Evolutionary conservation across 1,284 basidiomycete genomes (phyloP), one percentile per base, ranked within the genome.

Genomic region (Leccinum griseonigrum): DNA sequence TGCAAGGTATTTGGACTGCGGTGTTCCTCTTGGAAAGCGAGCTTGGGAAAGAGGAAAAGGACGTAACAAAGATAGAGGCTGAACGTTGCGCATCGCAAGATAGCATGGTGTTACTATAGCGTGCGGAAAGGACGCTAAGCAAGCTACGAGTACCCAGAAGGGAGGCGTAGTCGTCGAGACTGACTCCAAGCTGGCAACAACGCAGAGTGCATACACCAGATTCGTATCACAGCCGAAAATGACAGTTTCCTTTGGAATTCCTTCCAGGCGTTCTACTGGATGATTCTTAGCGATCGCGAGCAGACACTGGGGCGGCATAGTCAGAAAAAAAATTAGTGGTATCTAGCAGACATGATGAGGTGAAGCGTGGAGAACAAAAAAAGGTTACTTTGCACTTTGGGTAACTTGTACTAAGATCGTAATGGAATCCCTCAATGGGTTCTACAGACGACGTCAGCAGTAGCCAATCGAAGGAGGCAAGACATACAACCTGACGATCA

Each of bases 401-500:
- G 29, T 26, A 64, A 60, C 46, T 64, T 64, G 52, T 38, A 26
- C n/a, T 46, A 63, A 64, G 2, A 54, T 0, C 1, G 18, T 6
- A 14, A 61, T 31, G 28, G 62, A 54, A 0, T 51, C 46, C 4
- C 6, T 16, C 4, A 55, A 28, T 46, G 0, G 26, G 28, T 29
- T 60, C 63, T 61, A 31, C 13, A 22, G 16, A 34, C 8, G 16
- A 22, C 11, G 26, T 62, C 9, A 62, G 8, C 18, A 3, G 14
- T 22, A n/a, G 14, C 32, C 13, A 9, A 28, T 34, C 4, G 18
- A 16, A 52, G 16, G 31, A 60, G 31, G 13, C 11, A 11, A 16
- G 2, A 36, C 6, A 26, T 59, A 18, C 31, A 54, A 57, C 62
- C 36, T 40, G 46, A 26, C n/a, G 4, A 26, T 34, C 18, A 13